A percentile compares a stretch with the other conserved stretches of the same genome.
These are phyloP conservation scores for Penicillium hordei DNA, from an alignment of 2,329 filamentous ascomycete species.

Conservation along the genomic window DNA sequence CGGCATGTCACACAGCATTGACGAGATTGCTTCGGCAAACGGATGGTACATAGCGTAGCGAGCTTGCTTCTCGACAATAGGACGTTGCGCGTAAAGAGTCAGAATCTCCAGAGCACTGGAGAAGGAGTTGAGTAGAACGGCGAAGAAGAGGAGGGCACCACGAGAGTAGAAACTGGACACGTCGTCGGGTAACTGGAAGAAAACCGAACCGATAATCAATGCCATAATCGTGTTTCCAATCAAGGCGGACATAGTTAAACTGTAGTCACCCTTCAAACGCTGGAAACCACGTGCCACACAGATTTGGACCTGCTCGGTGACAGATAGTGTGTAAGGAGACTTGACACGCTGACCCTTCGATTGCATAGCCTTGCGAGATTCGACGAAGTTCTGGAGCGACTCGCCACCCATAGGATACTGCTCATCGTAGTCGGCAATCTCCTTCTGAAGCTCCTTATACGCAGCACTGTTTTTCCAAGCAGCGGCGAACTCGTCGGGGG, in stretches of 20 bases:
- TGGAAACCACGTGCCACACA: conserved; percentile 80
- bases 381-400: conserved; percentile 41
- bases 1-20: conserved; percentile 54
- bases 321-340: conserved; percentile 82
- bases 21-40: conserved; percentile 18
- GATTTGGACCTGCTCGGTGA: conserved; percentile 70
- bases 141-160: conserved; percentile 81
- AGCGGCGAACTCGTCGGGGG: conserved; percentile 66
- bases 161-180: conserved; percentile 75
- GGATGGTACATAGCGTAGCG: conserved; percentile 31
- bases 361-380: conserved; percentile 46
- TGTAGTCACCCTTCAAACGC: conserved; percentile 73
- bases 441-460: conserved; percentile 41
- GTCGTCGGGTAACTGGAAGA: conserved; percentile 69
- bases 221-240: conserved; percentile 71
- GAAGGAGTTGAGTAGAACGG: conserved; percentile 82
- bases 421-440: conserved; percentile 47
- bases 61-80: conserved; percentile 27
- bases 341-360: conserved; percentile 55
- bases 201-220: conserved; percentile 76
- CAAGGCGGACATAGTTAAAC: conserved; percentile 65
- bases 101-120: conserved; percentile 66
- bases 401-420: conserved; percentile 46
- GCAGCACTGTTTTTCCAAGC: conserved; percentile 57
- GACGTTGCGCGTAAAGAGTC: conserved; percentile 25